phyloP scores from a whole-genome alignment of 2,329 filamentous ascomycete species.

The Talaromyces sp. region DNA sequence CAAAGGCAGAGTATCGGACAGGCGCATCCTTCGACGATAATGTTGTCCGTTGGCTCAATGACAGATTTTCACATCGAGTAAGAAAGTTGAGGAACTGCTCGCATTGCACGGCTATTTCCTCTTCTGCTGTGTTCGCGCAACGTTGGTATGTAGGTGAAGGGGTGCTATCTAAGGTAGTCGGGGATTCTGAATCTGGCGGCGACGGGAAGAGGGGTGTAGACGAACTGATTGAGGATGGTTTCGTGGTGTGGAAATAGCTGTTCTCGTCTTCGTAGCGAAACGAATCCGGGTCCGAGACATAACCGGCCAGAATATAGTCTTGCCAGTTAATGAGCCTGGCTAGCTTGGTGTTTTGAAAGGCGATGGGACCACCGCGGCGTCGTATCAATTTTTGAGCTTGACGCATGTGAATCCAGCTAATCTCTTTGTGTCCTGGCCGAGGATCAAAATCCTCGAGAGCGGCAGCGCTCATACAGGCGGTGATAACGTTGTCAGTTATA shows the following conservation, averaged over 20 bases:
- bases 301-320: conserved; percentile 39
- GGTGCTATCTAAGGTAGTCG: background rate
- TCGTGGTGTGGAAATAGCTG: conserved; percentile 5
- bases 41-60: conserved; percentile 25
- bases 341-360: conserved; percentile 33
- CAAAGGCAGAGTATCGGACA: conserved; percentile 27
- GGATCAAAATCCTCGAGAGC: conserved; percentile 39
- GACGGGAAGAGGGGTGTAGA: conserved; percentile 21
- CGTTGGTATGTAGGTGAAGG: conserved; percentile 11
- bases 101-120: conserved; percentile 33
- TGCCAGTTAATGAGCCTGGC: conserved; percentile 41
- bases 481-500: conserved; percentile 35
- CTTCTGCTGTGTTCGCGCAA: conserved; percentile 16
- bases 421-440: conserved; percentile 32
- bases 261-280: conserved; percentile 31
- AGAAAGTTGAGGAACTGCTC: conserved; percentile 37
- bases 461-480: conserved; percentile 36
- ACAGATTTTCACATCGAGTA: conserved; percentile 33
- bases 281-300: conserved; percentile 30
- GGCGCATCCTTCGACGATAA: conserved; percentile 17
- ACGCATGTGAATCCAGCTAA: conserved; percentile 39
- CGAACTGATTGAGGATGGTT: conserved; percentile 6
- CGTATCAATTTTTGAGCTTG: conserved; percentile 36
- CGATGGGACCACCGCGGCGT: conserved; percentile 32
- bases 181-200: conserved; percentile 14